Conservation (phyloP, 805 yeast genomes). For the Spathaspora passalidarum region DNA sequence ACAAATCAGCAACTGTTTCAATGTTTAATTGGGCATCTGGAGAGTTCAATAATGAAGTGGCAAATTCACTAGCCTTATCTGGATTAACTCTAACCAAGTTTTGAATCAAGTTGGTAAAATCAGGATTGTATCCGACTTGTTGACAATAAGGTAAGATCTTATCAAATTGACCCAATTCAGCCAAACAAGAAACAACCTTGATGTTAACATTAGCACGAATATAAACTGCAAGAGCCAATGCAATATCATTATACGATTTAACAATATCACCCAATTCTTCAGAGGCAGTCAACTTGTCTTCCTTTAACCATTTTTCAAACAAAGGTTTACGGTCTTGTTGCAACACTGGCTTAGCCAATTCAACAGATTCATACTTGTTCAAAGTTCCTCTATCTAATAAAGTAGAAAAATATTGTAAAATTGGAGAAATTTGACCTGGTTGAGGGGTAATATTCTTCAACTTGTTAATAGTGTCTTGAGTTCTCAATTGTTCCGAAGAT, state of each 20-base stretch:
- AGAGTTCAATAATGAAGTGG: conserved; percentile 69
- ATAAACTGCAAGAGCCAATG: conserved; percentile 88
- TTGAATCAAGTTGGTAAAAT: conserved; percentile 84
- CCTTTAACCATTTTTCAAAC: conserved; percentile 94
- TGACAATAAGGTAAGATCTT: conserved; percentile 92
- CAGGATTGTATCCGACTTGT: conserved; percentile 85
- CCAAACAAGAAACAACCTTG: conserved; percentile 87
- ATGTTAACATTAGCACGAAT: conserved; percentile 77
- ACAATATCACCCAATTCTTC: conserved; percentile 97
- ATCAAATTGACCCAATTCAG: conserved; percentile 95
- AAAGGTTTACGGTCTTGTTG: conserved; percentile 93
- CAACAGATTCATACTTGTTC: conserved; percentile 90
- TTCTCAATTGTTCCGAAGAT: conserved; percentile 86
- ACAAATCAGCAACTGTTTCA: conserved; percentile 87
- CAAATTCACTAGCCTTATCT: conserved; percentile 98
- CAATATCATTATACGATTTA: conserved; percentile 73
- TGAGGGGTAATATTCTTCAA: conserved; percentile 86
- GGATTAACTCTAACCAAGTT: conserved; percentile 89
- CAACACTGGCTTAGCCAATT: conserved; percentile 90
- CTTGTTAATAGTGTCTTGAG: conserved; percentile 90
- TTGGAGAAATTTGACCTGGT: conserved; percentile 94
- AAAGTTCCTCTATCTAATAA: conserved; percentile 88
- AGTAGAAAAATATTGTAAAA: conserved; percentile 87
- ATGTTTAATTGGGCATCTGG: conserved; percentile 66
- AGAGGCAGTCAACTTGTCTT: conserved; percentile 90